These are phyloP conservation scores for Termitomyces sp. DNA, from an alignment of 768 basidiomycete species.

Conservation along the genomic window DNA sequence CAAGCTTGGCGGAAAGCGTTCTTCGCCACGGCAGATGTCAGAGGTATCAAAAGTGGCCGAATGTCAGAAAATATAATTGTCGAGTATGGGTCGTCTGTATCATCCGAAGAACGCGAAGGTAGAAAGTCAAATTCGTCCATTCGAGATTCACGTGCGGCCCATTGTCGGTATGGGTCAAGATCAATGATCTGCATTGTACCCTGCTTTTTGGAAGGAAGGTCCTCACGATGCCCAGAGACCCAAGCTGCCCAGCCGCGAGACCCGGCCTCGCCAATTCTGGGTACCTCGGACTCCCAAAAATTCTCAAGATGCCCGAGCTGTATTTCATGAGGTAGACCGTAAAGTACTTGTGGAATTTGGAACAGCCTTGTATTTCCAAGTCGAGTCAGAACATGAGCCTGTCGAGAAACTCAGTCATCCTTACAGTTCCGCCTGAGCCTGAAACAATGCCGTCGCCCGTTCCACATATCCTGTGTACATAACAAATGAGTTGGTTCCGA, in stretches of 20 bases:
- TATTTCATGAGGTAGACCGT: slow-evolving; percentile 36
- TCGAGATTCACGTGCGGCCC: slow-evolving; percentile 55
- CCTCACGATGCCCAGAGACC: slow-evolving; percentile 42
- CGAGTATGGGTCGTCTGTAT: slow-evolving; percentile 64
- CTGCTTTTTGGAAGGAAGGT: slow-evolving; percentile 14
- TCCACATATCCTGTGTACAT: slow-evolving; percentile 61
- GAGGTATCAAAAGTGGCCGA: slow-evolving; percentile 47
- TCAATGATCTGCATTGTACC: slow-evolving; percentile 15
- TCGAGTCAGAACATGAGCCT: slow-evolving; percentile 1
- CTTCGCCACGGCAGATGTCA: slow-evolving; percentile 43
- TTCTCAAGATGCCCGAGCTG: slow-evolving; percentile 64
- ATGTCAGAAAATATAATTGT: slow-evolving; percentile 74
- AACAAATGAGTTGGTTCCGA: slow-evolving; percentile 8
- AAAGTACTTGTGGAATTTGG: slow-evolving; percentile 44
- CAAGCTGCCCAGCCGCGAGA: slow-evolving; percentile 70
- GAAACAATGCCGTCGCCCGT: slow-evolving; percentile 73
- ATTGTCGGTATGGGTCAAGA: slow-evolving; percentile 65
- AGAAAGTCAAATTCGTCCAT: slow-evolving; percentile 40
- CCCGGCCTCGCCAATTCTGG: slow-evolving; percentile 67
- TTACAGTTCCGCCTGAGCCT: slow-evolving; percentile 82
- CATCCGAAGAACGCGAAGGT: slow-evolving; percentile 54
- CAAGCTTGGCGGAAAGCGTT: slow-evolving; percentile 61
- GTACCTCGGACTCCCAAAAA: slow-evolving; percentile 81
- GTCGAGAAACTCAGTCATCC: slow-evolving; percentile 15
- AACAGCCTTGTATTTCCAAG: slow-evolving; percentile 45